A percentile compares a stretch with the other conserved stretches of the same genome.
Conservation (phyloP, 225 moss, liverwort and hornwort genomes). For the Pleurozium schreberi region DNA sequence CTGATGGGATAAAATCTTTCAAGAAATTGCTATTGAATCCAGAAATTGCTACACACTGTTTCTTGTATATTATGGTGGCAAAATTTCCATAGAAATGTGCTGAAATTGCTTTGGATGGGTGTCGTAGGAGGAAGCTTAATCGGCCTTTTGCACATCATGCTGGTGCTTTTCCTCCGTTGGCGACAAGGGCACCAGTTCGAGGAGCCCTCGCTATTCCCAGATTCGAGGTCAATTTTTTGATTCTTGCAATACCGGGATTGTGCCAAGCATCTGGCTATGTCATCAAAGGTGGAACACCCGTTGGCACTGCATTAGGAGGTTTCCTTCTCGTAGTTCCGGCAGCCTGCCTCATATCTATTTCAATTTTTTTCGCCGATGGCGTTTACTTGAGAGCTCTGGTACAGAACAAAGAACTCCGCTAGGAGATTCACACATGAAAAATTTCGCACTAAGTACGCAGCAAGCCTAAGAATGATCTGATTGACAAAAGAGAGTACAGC, state of each 20-base stretch:
- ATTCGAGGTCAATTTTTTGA: conserved; percentile 58
- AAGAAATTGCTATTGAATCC: not conserved
- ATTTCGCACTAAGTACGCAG: not conserved
- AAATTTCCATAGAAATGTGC: conserved; percentile 54
- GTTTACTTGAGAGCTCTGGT: conserved; percentile 39
- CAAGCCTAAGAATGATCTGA: not conserved
- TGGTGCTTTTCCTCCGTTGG: conserved; percentile 49
- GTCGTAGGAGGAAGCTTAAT: conserved; percentile 46
- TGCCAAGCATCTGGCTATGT: conserved; percentile 61
- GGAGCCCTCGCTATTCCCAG: conserved; percentile 55
- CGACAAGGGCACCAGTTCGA: conserved; percentile 50
- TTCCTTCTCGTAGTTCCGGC: conserved; percentile 47
- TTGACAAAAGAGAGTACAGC: not conserved
- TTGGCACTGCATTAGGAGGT: conserved; percentile 44
- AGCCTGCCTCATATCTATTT: conserved; percentile 31
- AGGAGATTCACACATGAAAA: conserved; percentile 2
- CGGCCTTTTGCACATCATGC: conserved; percentile 39
- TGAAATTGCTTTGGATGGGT: conserved; percentile 31
- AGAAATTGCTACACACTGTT: not conserved
- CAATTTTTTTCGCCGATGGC: conserved; percentile 38
- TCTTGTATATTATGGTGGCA: conserved; percentile 34
- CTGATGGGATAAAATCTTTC: not conserved
- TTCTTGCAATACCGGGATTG: conserved; percentile 45
- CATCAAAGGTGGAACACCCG: conserved; percentile 38
- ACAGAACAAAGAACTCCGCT: conserved; percentile 37